Evolutionary conservation across 2,329 filamentous ascomycete species (phyloP), one percentile per base, ranked within the genome.

Genomic region (Chrysosporium queenslandicum): DNA sequence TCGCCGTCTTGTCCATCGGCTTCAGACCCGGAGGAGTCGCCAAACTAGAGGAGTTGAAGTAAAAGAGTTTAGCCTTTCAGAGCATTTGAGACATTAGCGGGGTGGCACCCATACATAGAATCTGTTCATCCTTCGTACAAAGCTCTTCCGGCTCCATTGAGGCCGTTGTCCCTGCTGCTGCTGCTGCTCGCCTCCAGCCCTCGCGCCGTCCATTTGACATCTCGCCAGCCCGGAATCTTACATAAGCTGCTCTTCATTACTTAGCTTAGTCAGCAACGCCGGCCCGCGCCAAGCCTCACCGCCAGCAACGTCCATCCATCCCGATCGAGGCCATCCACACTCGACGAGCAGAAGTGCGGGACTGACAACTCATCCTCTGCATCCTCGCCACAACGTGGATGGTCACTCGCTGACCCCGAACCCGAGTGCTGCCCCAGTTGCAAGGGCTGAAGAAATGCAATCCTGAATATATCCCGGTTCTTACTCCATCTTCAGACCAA

Each of bases 1-100:
- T 85, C 81, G 61, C 86, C 80, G 61, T 81, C 73, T 23, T 54
- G 53, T 23, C 46, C 60, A 54, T 71, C 70, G 46, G 70, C 70
- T 45, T 63, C 63, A 37, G 74, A 74, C 56, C 69, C 72, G 51
- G 74, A 71, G 46, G 70, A 70, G 60, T 70, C 67, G 56, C 65
- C 66, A 57, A 72, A 71, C 70, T 74, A 57, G 47, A 55, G 20
- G 46, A 39, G 56, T 46, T 25, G 23, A 12, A 30, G 7, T n/a
- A n/a, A n/a, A n/a, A n/a, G n/a, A n/a, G n/a, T n/a, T n/a, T n/a
- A n/a, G n/a, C n/a, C n/a, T n/a, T n/a, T n/a, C n/a, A n/a, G n/a
- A n/a, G n/a, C n/a, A n/a, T n/a, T n/a, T n/a, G n/a, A n/a, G n/a
- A n/a, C n/a, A n/a, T n/a, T n/a, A n/a, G n/a, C n/a, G 5, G 12